Conservation (phyloP, 2,329 filamentous ascomycete genomes). For the Aureobasidium melanogenum region DNA sequence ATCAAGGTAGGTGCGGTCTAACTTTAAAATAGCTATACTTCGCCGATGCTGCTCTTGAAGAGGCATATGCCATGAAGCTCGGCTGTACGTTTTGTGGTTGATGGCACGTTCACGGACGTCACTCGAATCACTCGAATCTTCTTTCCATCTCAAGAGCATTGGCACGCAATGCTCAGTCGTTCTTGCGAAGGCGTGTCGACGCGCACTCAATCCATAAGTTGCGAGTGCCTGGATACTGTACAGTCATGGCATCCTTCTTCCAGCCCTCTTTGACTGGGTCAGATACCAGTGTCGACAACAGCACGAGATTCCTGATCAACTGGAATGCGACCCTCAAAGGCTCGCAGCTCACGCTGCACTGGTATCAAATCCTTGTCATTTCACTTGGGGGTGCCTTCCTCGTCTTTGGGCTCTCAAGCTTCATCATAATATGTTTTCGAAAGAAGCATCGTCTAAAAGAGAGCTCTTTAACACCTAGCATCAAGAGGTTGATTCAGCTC, state of each 20-base stretch:
- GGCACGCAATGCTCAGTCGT: neutral
- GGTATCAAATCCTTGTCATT: slow-evolving; percentile 15
- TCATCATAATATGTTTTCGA: slow-evolving; percentile 1
- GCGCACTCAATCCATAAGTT: neutral
- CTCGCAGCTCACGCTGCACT: slow-evolving; percentile 10
- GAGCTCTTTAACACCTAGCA: neutral
- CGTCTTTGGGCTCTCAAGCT: neutral
- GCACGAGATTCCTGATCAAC: slow-evolving; percentile 5
- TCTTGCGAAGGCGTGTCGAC: neutral
- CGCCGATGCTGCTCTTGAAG: neutral
- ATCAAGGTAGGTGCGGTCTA: neutral
- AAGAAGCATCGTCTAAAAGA: slow-evolving; percentile 4
- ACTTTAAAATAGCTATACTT: neutral
- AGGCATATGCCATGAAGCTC: neutral
- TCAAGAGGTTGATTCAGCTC: neutral
- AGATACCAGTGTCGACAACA: neutral
- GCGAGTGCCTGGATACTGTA: neutral
- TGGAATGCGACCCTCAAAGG: slow-evolving; percentile 12
- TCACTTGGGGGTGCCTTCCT: slow-evolving; percentile 7
- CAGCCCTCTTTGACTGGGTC: slow-evolving; percentile 4
- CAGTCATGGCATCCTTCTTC: slow-evolving; percentile 14
- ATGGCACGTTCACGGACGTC: neutral
- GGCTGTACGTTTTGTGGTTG: neutral
- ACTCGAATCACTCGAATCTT: neutral
- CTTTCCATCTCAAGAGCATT: neutral